Conservation (phyloP, 1,139 yeast species). For the Scheffersomyces insectosa region DNA sequence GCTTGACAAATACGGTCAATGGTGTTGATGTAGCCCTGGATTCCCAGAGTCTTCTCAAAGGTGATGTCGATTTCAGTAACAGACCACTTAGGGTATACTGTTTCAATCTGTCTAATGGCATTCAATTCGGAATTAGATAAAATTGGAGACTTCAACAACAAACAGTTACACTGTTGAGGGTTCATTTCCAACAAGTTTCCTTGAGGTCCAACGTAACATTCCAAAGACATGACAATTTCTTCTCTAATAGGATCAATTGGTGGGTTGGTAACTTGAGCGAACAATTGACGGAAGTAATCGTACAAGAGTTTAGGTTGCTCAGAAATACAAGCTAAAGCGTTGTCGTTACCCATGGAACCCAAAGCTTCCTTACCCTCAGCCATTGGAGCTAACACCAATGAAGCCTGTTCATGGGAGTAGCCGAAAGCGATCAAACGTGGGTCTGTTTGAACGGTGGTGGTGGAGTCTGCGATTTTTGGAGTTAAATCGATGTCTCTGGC, state of each 20-base stretch:
- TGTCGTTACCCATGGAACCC: conserved; percentile 98
- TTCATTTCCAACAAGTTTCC: conserved; percentile 93
- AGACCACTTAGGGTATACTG: conserved; percentile 85
- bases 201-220: conserved; percentile 96
- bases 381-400: conserved; percentile 88
- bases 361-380: conserved; percentile 94
- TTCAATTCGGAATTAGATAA: conserved; percentile 70
- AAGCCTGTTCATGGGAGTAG: conserved; percentile 88
- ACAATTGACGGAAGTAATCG: conserved; percentile 93
- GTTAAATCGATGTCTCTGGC: conserved; percentile 44
- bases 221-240: conserved; percentile 93
- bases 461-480: conserved; percentile 16
- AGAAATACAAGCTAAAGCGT: conserved; percentile 93
- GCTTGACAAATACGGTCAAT: conserved; percentile 85
- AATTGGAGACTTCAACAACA: conserved; percentile 80
- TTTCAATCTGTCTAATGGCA: conserved; percentile 70
- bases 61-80: conserved; percentile 83
- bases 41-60: conserved; percentile 80
- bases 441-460: conserved; percentile 65
- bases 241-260: conserved; percentile 99
- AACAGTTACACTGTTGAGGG: conserved; percentile 87
- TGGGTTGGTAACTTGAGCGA: conserved; percentile 98
- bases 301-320: conserved; percentile 88
- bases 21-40: conserved; percentile 80
- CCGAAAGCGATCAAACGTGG: conserved; percentile 86